Percentiles rank a stretch among this genome's conserved stretches.
phyloP scores from a whole-genome alignment of 2,329 filamentous ascomycete species.

The Talaromyces funiculosus region DNA sequence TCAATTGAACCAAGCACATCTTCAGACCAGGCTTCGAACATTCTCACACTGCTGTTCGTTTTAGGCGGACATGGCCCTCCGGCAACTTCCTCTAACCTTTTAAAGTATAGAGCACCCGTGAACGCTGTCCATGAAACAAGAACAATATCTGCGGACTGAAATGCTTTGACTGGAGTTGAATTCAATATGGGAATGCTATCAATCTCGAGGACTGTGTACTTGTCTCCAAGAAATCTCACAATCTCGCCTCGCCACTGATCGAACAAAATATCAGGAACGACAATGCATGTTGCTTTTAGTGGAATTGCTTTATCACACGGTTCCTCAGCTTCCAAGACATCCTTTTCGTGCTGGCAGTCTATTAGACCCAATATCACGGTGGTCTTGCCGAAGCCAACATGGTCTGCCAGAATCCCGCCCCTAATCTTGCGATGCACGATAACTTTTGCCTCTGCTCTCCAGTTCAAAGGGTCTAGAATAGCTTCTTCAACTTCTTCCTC shows the following conservation, averaged over 20 bases:
- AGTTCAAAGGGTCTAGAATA: conserved; percentile 45
- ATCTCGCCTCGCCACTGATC: conserved; percentile 56
- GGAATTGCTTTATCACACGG: conserved; percentile 30
- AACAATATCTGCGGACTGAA: conserved; percentile 50
- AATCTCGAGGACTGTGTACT: conserved; percentile 45
- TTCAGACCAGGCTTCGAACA: conserved; percentile 51
- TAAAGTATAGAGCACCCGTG: conserved; percentile 43
- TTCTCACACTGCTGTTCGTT: conserved; percentile 36
- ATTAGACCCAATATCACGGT: conserved; percentile 55
- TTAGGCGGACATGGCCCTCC: conserved; percentile 40
- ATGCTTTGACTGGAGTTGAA: conserved; percentile 38
- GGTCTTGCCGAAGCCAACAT: conserved; percentile 64
- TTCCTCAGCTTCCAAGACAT: conserved; percentile 13
- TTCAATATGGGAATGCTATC: conserved; percentile 35
- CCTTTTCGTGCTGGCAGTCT: conserved; percentile 37
- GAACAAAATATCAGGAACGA: conserved; percentile 52
- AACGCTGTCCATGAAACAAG: conserved; percentile 51
- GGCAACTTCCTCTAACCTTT: conserved; percentile 46
- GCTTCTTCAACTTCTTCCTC: conserved; percentile 56
- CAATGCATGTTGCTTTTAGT: conserved; percentile 54
- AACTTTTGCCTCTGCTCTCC: conserved; percentile 51
- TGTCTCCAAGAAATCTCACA: conserved; percentile 42
- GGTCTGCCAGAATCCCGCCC: conserved; percentile 59
- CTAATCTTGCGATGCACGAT: conserved; percentile 35
- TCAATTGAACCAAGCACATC: conserved; percentile 40